These are phyloP conservation scores for Amanita muscaria DNA, from an alignment of 768 basidiomycete genomes.

Conservation along the genomic window DNA sequence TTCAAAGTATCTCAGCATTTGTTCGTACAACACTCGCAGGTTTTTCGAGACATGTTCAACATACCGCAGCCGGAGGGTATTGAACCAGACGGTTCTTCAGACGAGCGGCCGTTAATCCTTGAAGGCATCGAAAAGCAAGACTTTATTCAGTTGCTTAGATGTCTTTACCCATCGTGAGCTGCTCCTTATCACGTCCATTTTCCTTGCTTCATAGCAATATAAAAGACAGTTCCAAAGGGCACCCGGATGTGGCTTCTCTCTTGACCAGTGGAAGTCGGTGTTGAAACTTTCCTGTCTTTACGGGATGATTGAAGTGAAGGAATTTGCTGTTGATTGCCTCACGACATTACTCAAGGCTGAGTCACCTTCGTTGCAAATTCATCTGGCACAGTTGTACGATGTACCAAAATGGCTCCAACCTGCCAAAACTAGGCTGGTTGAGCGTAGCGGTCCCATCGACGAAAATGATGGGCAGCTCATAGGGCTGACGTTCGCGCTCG, in stretches of 20 bases:
- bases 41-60: constrained; percentile 3
- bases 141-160: constrained; percentile 11
- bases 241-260: background rate
- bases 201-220: background rate
- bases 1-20: constrained; percentile 5
- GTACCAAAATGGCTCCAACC: constrained; percentile 26
- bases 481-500: constrained; percentile 16
- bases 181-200: background rate
- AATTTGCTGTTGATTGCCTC: constrained; percentile 21
- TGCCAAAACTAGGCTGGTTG: constrained; percentile 18
- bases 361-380: constrained; percentile 20
- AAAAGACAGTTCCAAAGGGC: background rate
- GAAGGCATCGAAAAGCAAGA: background rate
- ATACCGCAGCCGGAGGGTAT: background rate
- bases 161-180: constrained; percentile 15
- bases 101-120: background rate
- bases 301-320: constrained; percentile 23
- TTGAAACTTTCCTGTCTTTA: constrained; percentile 33
- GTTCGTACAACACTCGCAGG: constrained; percentile 1
- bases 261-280: constrained; percentile 28
- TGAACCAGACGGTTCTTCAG: constrained; percentile 3
- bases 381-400: constrained; percentile 24
- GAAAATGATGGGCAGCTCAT: constrained; percentile 19
- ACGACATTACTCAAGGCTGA: constrained; percentile 7
- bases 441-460: constrained; percentile 16